Evolutionary conservation across 2,329 filamentous ascomycete species (phyloP).

Genomic region (Didymella pinodella): DNA sequence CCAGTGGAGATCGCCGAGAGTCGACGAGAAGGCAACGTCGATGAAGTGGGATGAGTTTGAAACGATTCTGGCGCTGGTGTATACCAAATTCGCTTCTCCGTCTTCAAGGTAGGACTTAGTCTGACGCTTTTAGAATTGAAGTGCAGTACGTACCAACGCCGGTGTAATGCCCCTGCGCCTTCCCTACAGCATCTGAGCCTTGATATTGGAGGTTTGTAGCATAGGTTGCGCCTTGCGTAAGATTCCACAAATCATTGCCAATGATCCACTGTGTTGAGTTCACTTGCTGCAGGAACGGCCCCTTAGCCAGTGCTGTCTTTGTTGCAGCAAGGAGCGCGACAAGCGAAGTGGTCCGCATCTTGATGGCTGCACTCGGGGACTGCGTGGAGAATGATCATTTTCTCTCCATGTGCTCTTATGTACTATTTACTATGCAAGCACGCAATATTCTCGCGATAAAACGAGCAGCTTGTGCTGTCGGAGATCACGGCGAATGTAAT

Average conservation of each 20-base stretch:
- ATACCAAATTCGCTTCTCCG: conserved; percentile 53
- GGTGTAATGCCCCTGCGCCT: conserved; percentile 49
- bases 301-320: conserved; percentile 8
- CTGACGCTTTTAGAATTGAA: neutral
- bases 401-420: neutral
- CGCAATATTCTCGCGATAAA: conserved; percentile 13
- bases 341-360: conserved; percentile 12
- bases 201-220: conserved; percentile 50
- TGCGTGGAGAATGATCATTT: neutral
- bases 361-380: neutral
- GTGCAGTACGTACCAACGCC: conserved; percentile 41
- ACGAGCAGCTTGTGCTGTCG: conserved; percentile 4
- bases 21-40: conserved; percentile 55
- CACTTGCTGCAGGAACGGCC: conserved; percentile 33
- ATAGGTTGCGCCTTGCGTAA: conserved; percentile 42
- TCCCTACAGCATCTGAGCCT: conserved; percentile 44
- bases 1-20: conserved; percentile 58
- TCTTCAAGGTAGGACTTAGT: conserved; percentile 25
- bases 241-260: conserved; percentile 48
- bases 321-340: conserved; percentile 7
- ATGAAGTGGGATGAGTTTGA: conserved; percentile 48
- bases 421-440: conserved; percentile 1
- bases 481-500: conserved; percentile 1
- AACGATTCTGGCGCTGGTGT: conserved; percentile 52
- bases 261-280: conserved; percentile 35